Evolutionary conservation across 768 basidiomycete genomes (phyloP).

Genomic region (Saitozyma podzolica): DNA sequence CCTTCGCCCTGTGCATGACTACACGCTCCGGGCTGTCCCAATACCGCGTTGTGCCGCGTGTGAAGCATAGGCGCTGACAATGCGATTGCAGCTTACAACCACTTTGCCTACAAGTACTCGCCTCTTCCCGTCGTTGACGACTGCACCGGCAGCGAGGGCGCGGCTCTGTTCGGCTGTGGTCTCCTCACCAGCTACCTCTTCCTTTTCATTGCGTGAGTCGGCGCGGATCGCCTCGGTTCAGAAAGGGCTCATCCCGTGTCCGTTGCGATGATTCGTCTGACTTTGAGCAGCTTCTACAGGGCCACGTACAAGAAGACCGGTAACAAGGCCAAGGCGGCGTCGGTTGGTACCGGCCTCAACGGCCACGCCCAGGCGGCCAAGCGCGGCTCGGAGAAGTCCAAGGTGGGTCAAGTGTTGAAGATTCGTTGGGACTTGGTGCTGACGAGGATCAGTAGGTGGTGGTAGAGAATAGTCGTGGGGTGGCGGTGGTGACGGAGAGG

Average conservation of each 20-base stretch:
- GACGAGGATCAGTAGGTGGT: constrained; percentile 38
- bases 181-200: constrained; percentile 87
- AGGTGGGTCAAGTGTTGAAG: constrained; percentile 28
- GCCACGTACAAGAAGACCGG: constrained; percentile 51
- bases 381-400: constrained; percentile 42
- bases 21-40: no score
- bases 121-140: constrained; percentile 66
- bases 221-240: neutral
- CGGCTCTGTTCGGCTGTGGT: constrained; percentile 84
- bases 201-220: constrained; percentile 74
- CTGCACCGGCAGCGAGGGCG: constrained; percentile 84
- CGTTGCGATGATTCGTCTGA: neutral
- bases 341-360: constrained; percentile 26
- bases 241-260: neutral
- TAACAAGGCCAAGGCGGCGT: constrained; percentile 25
- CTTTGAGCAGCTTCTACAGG: constrained; percentile 48
- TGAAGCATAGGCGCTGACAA: constrained; percentile 7
- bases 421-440: constrained; percentile 4
- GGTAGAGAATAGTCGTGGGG: constrained; percentile 20
- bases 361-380: no score
- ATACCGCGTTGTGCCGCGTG: constrained; percentile 1
- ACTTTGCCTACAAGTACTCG: constrained; percentile 67
- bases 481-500: constrained; percentile 32
- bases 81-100: constrained; percentile 64
- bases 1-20: no score